Evolutionary conservation across 1,284 basidiomycete species (phyloP), one percentile per base, ranked within the genome.

Genomic region (Irpex lacteus): DNA sequence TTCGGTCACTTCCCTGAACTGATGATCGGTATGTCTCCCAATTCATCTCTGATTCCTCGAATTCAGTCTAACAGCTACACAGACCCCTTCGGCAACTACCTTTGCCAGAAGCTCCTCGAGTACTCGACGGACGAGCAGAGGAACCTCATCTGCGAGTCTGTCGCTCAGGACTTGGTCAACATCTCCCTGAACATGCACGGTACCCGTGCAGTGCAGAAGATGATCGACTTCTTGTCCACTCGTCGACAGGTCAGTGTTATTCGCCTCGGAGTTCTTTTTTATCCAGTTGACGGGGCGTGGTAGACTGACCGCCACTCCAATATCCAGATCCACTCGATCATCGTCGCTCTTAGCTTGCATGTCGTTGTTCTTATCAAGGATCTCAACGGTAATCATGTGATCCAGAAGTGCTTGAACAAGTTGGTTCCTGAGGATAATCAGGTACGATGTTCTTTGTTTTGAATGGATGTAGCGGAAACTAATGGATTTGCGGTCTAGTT

Each of bases 111-210:
- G 80, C 86, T 99, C 62, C 82, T 99, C 70, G 98, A 99, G 80
- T 97, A 90, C 78, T 96, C 96, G 38, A 98, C 96, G 13, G 97
- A 99, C 73, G 98, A 99, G 73, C 98, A 99, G 75, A 89, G 98
- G 66, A 97, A 96, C 75, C 85, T 96, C 58, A 98, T 99, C 66
- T 98, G 98, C 78, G 97, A 99, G 77, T 96, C 95, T 21, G 97
- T 99, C 60, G 95, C 96, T 40, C 92, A 95, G 73, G 98, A 99
- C 72, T 85, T 99, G 60, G 98, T 99, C 71, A 95, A 92, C 73
- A 99, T 99, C 75, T 98, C 96, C 54, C 84, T 99, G 71, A 99
- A 99, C 81, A 99, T 99, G 98, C 98, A 99, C 78, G 98, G 98
- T 50, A 99, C 98, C 47, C 90, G 98, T 65, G 98, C 98, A 32